Conservation (phyloP, 75 land plant species). For the Cupressus sempervirens region DNA sequence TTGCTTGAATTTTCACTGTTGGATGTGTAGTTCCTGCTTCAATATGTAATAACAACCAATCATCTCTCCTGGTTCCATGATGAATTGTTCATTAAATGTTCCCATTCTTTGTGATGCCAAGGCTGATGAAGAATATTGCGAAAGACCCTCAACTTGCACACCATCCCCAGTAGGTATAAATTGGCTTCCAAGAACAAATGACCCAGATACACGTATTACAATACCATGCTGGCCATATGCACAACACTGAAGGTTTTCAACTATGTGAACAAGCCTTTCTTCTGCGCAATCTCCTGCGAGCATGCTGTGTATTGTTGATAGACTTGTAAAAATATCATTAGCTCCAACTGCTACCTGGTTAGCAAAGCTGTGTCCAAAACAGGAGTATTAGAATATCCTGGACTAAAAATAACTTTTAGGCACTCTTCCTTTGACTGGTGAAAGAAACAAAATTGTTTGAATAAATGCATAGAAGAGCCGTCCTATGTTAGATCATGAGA, state of each 20-base stretch:
- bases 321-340: constrained; percentile 54
- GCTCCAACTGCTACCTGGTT: constrained; percentile 58
- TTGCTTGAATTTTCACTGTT: constrained; percentile 25
- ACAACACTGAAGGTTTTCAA: constrained; percentile 90
- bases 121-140: constrained; percentile 52
- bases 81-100: constrained; percentile 81
- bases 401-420: constrained; percentile 3
- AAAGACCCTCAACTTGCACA: constrained; percentile 88
- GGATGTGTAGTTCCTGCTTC: constrained; percentile 86
- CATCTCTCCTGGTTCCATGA: constrained; percentile 67
- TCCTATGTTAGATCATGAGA: background rate
- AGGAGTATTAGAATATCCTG: background rate
- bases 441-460: background rate
- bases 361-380: constrained; percentile 49
- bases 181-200: constrained; percentile 88
- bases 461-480: background rate
- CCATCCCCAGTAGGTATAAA: constrained; percentile 92
- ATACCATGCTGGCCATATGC: constrained; percentile 76
- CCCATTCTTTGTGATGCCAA: constrained; percentile 61
- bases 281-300: constrained; percentile 70
- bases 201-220: constrained; percentile 89
- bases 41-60: constrained; percentile 66
- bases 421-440: background rate
- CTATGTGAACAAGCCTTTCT: constrained; percentile 87
- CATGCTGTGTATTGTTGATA: constrained; percentile 65